These are phyloP conservation scores for Fusarium robinianum DNA, from an alignment of 2,329 filamentous ascomycete species.

Conservation along the genomic window DNA sequence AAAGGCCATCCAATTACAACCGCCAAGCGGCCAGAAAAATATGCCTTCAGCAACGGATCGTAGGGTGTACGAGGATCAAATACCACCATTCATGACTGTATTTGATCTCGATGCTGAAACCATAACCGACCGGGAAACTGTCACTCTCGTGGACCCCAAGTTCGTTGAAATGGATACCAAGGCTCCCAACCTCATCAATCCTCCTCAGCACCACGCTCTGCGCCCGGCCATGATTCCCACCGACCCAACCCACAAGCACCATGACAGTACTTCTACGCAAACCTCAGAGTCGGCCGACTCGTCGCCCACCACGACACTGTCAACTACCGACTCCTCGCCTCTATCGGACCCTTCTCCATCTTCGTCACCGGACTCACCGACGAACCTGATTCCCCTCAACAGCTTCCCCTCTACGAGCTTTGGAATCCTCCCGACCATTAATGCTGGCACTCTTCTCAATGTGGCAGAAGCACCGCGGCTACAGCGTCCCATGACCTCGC, in stretches of 20 bases:
- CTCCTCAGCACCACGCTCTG: conserved; percentile 44
- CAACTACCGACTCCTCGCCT: conserved; percentile 88
- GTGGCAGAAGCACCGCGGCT: conserved; percentile 49
- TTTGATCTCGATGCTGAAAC: conserved; percentile 67
- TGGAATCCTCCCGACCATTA: conserved; percentile 42
- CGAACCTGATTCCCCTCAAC: conserved; percentile 71
- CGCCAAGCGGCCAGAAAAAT: conserved; percentile 36
- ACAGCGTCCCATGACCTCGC: conserved; percentile 67
- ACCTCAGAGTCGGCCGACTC: conserved; percentile 86
- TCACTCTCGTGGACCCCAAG: conserved; percentile 59
- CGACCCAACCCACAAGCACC: conserved; percentile 67
- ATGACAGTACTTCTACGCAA: conserved; percentile 78
- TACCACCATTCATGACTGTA: conserved; percentile 77
- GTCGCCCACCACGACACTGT: conserved; percentile 91
- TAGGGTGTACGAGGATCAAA: conserved; percentile 68
- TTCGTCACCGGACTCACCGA: conserved; percentile 88
- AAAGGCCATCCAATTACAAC: no score
- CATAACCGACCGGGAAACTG: conserved; percentile 57
- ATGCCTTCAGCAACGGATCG: conserved; percentile 67
- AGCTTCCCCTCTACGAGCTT: conserved; percentile 68
- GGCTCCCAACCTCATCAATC: conserved; percentile 45
- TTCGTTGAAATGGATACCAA: conserved; percentile 54
- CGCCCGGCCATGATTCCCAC: conserved; percentile 48
- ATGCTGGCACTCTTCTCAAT: conserved; percentile 42
- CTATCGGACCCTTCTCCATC: conserved; percentile 89